Base-by-base conservation (phyloP, 768 basidiomycete genomes). In the Lactarius hengduanensis region DNA sequence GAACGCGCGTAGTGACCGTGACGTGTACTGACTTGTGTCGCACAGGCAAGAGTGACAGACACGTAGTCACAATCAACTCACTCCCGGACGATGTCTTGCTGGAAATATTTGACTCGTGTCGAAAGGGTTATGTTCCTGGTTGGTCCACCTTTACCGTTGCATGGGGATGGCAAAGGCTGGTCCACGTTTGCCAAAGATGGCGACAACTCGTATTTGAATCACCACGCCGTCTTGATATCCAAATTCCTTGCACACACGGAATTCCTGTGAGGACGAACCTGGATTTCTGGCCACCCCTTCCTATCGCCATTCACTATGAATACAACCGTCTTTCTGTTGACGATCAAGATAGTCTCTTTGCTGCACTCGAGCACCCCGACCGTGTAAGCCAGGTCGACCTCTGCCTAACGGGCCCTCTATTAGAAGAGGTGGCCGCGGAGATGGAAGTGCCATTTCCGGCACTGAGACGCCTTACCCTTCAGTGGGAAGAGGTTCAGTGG, bases 361-460 rank as follows among this genome's bases (percentile, higher is more conserved):
- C 47, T 26, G 47, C 47, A 50, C 47, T 50, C 22, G 47, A 50
- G 22, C 22, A 50, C 22, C 47, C 47, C 47, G 22, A 50, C 11
- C 47, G 47, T 50, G 11, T 50, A 50, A 13, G 47, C n/a, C n/a
- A 9, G 9, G 47, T 50, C n/a, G 10, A 18, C 20, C 8, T 47
- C 3, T 10, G 3, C 10, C 20, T 47, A 47, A n/a, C n/a, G 9
- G 32, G 20, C n/a, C 16, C 45, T 36, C 41, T 15, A 8, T 60
- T 45, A 34, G 32, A 34, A 0, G 30, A 55, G 7, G 4, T 30
- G 5, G 28, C 54, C 10, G 3, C 5, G 13, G 15, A 6, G 26
- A 43, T 61, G 22, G 18, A 45, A 3, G 34, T 38, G 34, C 53
- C 59, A 26, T 60, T 65, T 28, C 59, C 59, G 11, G 32, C 9